Conservation (phyloP, 2,329 filamentous ascomycete genomes). For the Sporothrix schenckii region DNA sequence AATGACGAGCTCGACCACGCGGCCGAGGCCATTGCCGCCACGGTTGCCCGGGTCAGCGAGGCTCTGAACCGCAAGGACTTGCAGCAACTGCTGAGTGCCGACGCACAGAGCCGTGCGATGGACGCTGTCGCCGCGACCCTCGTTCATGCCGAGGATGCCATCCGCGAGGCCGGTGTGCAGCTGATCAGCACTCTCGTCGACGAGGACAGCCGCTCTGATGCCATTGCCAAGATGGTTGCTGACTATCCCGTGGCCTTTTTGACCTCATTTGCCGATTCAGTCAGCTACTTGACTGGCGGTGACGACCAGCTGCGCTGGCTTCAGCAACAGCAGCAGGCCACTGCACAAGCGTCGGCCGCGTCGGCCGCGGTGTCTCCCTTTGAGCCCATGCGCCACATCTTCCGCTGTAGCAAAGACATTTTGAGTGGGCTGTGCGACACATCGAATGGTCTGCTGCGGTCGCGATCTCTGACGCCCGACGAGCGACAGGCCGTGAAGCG, state of each 20-base stretch:
- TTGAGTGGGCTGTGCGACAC: constrained; percentile 60
- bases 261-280: constrained; percentile 50
- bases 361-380: constrained; percentile 51
- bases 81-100: constrained; percentile 69
- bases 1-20: constrained; percentile 68
- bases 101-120: constrained; percentile 62
- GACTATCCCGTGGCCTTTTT: constrained; percentile 51
- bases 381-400: constrained; percentile 60
- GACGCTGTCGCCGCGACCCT: constrained; percentile 77
- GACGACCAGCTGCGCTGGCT: constrained; percentile 12
- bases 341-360: constrained; percentile 39
- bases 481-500: constrained; percentile 69
- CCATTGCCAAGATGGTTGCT: constrained; percentile 52
- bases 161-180: constrained; percentile 78
- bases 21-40: constrained; percentile 65
- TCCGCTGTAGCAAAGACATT: constrained; percentile 61
- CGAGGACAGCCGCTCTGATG: constrained; percentile 59
- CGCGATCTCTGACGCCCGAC: constrained; percentile 58
- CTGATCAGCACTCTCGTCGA: constrained; percentile 81
- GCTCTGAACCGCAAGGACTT: constrained; percentile 69
- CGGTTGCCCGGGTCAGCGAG: constrained; percentile 78
- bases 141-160: constrained; percentile 76
- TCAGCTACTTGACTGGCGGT: constrained; percentile 47
- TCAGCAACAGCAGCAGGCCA: not conserved
- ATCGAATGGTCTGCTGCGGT: constrained; percentile 58